Evolutionary conservation across 495 filamentous ascomycete species (phyloP).

Genomic region (Penicillium samsonianum): DNA sequence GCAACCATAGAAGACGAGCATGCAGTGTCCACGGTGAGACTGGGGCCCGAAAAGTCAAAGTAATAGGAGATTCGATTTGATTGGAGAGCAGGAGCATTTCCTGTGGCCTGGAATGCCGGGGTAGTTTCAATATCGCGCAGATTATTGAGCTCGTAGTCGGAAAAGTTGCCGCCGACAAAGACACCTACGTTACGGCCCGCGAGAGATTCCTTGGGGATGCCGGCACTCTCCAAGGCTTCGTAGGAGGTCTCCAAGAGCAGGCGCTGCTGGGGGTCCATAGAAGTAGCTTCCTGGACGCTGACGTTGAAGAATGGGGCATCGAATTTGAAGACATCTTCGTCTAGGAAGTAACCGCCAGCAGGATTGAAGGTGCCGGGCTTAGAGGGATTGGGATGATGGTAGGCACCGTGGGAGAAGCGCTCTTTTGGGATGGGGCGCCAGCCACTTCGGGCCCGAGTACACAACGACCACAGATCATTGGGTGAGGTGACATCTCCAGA

Average conservation of each 20-base stretch:
- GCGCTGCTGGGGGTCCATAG: conserved; percentile 44
- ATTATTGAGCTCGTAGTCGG: conserved; percentile 38
- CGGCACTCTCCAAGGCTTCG: conserved; percentile 59
- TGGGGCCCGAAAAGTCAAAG: conserved; percentile 56
- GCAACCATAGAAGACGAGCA: conserved; percentile 56
- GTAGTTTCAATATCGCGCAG: conserved; percentile 35
- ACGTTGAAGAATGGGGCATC: conserved; percentile 57
- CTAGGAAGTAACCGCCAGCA: conserved; percentile 44
- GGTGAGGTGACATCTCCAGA: conserved; percentile 40
- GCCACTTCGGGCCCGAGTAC: conserved; percentile 30
- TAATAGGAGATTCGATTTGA: conserved; percentile 57
- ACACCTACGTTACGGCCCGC: conserved; percentile 33
- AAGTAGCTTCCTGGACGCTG: conserved; percentile 26
- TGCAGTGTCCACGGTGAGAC: conserved; percentile 55
- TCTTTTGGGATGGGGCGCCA: conserved; percentile 34
- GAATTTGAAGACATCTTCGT: conserved; percentile 42
- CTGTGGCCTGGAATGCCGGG: conserved; percentile 45
- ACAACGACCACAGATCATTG: conserved; percentile 43
- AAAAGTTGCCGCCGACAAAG: conserved; percentile 38
- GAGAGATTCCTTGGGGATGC: conserved; percentile 38
- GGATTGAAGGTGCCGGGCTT: conserved; percentile 27
- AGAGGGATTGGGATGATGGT: conserved; percentile 38
- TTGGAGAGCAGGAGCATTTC: conserved; percentile 42
- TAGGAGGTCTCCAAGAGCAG: conserved; percentile 55
- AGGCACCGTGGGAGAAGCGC: conserved; percentile 35